Conservation (phyloP, 1,139 yeast genomes). For the Ogataea hybrid region DNA sequence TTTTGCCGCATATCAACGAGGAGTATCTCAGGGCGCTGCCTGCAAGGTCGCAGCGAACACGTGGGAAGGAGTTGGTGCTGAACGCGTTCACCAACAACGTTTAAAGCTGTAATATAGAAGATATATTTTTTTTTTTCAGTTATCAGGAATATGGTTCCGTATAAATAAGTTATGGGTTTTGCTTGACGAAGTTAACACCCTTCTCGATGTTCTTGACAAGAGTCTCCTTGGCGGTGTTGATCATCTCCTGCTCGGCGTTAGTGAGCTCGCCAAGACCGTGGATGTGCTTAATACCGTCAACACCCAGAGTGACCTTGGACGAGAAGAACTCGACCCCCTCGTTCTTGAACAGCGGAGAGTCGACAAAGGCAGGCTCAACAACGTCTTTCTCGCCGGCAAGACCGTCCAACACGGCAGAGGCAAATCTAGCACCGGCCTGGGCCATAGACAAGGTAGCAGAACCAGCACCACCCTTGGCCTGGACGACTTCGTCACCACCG, state of each 20-base stretch:
- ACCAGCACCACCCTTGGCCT: slow-evolving; percentile 99
- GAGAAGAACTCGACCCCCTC: slow-evolving; percentile 93
- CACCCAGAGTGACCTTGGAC: slow-evolving; percentile 85
- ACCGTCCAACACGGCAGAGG: slow-evolving; percentile 82
- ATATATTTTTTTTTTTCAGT: not conserved
- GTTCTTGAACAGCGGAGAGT: slow-evolving; percentile 77
- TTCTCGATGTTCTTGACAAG: slow-evolving; percentile 71
- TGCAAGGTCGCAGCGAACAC: slow-evolving; percentile 23
- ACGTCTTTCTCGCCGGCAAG: slow-evolving; percentile 66
- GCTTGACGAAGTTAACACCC: slow-evolving; percentile 61
- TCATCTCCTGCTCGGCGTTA: slow-evolving; percentile 67
- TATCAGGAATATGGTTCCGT: slow-evolving; percentile 3
- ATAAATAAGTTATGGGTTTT: slow-evolving; percentile 32
- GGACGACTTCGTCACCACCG: slow-evolving; percentile 98
- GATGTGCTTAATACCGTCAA: slow-evolving; percentile 81
- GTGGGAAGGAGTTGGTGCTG: slow-evolving; percentile 18
- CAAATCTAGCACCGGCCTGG: slow-evolving; percentile 94
- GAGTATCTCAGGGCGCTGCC: slow-evolving; percentile 35
- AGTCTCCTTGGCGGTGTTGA: slow-evolving; percentile 80
- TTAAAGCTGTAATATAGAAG: slow-evolving; percentile 8
- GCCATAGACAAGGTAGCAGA: slow-evolving; percentile 99
- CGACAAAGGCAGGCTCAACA: slow-evolving; percentile 78
- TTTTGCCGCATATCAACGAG: slow-evolving; percentile 44
- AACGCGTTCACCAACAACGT: slow-evolving; percentile 33
- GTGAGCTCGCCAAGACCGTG: slow-evolving; percentile 60